Evolutionary conservation across 305 asterid genomes (phyloP).

Genomic region (Solanum aculeatissimum): DNA sequence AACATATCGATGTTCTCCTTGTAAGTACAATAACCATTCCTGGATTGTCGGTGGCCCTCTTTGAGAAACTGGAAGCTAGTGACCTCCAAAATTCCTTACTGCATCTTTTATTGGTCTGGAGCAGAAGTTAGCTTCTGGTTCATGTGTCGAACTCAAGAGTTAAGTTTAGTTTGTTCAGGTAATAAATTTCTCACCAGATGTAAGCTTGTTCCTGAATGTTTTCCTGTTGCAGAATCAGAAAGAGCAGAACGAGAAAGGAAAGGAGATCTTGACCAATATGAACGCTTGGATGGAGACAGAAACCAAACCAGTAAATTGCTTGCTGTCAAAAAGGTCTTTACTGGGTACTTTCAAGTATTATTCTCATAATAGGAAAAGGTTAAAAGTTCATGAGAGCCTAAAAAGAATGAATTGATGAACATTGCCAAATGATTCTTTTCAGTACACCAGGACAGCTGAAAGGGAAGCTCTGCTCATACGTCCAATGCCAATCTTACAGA

Average conservation of each 20-base stretch:
- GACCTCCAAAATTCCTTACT: neutral
- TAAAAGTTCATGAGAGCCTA: constrained; percentile 1
- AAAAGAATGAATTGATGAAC: constrained; percentile 10
- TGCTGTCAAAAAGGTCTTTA: constrained; percentile 88
- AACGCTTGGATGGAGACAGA: constrained; percentile 95
- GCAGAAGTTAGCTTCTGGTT: neutral
- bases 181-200: neutral
- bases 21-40: neutral
- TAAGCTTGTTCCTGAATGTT: neutral
- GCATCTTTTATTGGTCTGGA: neutral
- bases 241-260: constrained; percentile 95
- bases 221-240: constrained; percentile 56
- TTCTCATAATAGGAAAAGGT: neutral
- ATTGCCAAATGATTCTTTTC: constrained; percentile 11
- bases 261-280: constrained; percentile 98
- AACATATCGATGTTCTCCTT: neutral
- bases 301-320: constrained; percentile 60
- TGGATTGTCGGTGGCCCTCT: neutral
- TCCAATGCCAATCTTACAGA: constrained; percentile 85
- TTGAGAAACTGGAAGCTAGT: neutral
- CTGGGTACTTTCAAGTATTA: neutral
- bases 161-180: neutral
- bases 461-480: constrained; percentile 93
- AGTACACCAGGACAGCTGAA: constrained; percentile 99
- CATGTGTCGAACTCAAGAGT: neutral